phyloP scores from a whole-genome alignment of 345 rosid genomes.

The Bruguiera gymnorhiza region DNA sequence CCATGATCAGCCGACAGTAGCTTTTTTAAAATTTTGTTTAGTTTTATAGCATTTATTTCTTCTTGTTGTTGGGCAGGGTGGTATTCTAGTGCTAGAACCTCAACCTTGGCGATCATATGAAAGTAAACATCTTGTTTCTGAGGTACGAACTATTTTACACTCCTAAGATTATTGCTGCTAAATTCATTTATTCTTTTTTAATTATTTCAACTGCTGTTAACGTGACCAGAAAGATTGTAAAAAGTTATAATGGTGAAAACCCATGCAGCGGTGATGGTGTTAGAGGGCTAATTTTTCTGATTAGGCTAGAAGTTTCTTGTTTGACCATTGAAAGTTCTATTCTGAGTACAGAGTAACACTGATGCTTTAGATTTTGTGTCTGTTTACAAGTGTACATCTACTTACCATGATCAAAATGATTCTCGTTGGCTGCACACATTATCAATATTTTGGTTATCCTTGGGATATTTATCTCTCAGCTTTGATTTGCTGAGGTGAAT shows the following conservation, averaged over 20 bases:
- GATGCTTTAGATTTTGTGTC: not conserved
- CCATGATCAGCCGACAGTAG: not conserved
- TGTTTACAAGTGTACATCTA: not conserved
- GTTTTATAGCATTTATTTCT: not conserved
- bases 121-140: constrained; percentile 67
- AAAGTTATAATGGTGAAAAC: not conserved
- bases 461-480: not conserved
- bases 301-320: too few species aligned
- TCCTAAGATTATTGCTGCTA: not conserved
- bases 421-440: too few species aligned
- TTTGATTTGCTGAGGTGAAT: not conserved
- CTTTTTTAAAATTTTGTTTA: not conserved
- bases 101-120: constrained; percentile 96
- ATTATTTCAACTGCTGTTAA: not conserved
- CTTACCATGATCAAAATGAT: too few species aligned
- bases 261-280: not conserved
- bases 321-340: too few species aligned
- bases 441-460: not conserved
- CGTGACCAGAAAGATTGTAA: not conserved
- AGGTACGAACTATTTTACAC: constrained; percentile 40
- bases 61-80: constrained; percentile 57
- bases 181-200: too few species aligned
- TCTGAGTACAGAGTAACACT: not conserved
- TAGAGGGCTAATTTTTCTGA: too few species aligned
- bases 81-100: constrained; percentile 82